Evolutionary conservation across 2,329 filamentous ascomycete genomes (phyloP).

Genomic region (Capronia epimyces): DNA sequence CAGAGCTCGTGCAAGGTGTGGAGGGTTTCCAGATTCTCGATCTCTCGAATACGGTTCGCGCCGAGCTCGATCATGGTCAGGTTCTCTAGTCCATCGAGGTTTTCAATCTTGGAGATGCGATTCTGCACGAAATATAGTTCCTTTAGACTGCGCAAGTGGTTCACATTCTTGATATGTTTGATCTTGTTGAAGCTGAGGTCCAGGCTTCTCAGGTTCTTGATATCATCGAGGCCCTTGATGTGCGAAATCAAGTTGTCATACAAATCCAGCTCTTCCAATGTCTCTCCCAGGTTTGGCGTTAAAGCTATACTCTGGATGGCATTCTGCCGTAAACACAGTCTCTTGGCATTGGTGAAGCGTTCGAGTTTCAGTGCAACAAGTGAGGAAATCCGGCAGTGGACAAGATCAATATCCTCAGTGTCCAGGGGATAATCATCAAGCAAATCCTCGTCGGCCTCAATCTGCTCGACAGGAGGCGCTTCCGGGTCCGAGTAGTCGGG

Average conservation of each 20-base stretch:
- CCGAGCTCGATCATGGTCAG: slow-evolving; percentile 83
- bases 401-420: slow-evolving; percentile 72
- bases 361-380: slow-evolving; percentile 74
- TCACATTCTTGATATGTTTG: slow-evolving; percentile 90
- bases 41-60: slow-evolving; percentile 84
- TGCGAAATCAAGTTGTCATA: slow-evolving; percentile 95
- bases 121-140: slow-evolving; percentile 94
- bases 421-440: slow-evolving; percentile 48
- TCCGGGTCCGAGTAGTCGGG: slow-evolving; percentile 75
- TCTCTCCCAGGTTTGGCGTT: slow-evolving; percentile 59
- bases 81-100: slow-evolving; percentile 66
- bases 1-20: slow-evolving; percentile 79
- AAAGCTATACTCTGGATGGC: slow-evolving; percentile 75
- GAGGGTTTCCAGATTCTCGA: slow-evolving; percentile 75
- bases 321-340: slow-evolving; percentile 90
- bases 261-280: slow-evolving; percentile 78
- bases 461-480: slow-evolving; percentile 64
- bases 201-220: slow-evolving; percentile 69
- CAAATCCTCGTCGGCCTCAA: slow-evolving; percentile 72
- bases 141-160: slow-evolving; percentile 67
- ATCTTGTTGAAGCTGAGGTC: slow-evolving; percentile 99
- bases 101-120: slow-evolving; percentile 83
- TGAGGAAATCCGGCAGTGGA: slow-evolving; percentile 78
- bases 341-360: slow-evolving; percentile 68
- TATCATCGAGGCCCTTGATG: slow-evolving; percentile 72